Base-by-base conservation (phyloP, 495 filamentous ascomycete species). In the Evernia prunastri region DNA sequence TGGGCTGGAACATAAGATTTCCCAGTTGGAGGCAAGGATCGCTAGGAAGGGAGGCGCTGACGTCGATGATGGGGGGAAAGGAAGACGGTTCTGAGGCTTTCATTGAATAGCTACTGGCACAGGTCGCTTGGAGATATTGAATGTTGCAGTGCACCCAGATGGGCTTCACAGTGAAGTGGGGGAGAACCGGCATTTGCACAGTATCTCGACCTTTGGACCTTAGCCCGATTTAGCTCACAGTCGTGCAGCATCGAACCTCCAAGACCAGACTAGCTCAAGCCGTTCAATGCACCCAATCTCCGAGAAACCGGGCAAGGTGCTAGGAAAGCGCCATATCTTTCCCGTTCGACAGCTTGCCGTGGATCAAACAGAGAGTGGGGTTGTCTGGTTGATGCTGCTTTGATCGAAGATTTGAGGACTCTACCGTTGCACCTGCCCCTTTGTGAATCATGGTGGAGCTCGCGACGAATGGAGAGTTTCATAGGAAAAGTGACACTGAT, bases 1-100 rank as follows among this genome's bases (percentile, higher is more conserved):
- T 17, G 78, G 77, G 43, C 69, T 88, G 43, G 82, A 87, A 69
- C 77, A 72, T 54, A 87, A 87, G 73, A 80, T 88, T 35, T 73
- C 71, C 4, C 76, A 82, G 47, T 39, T 86, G 42, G 80, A 84
- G 61, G 60, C 23, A 39, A 39, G 65, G 18, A 15, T 31, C 8
- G 27, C 40, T 29, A 47, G 25, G 10, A 6, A 18, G 6, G 33
- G 42, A 7, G 42, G 35, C 18, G 17, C 53, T 20, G 20, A n/a
- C 3, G 18, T 18, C 3, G 37, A 35, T 11, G 39, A 64, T 27
- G 31, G 13, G 20, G 56, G 8, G 20, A 56, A 31, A 1, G 53
- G 35, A 18, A 57, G 53, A 35, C 27, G 17, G 0, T 45, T 45
- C 3, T 47, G 27, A 53, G 43, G 31, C n/a, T 35, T 23, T 39